A percentile compares a stretch with the other conserved stretches of the same genome.
phyloP scores from a whole-genome alignment of 441 rosid species.

The Eutrema salsugineum region DNA sequence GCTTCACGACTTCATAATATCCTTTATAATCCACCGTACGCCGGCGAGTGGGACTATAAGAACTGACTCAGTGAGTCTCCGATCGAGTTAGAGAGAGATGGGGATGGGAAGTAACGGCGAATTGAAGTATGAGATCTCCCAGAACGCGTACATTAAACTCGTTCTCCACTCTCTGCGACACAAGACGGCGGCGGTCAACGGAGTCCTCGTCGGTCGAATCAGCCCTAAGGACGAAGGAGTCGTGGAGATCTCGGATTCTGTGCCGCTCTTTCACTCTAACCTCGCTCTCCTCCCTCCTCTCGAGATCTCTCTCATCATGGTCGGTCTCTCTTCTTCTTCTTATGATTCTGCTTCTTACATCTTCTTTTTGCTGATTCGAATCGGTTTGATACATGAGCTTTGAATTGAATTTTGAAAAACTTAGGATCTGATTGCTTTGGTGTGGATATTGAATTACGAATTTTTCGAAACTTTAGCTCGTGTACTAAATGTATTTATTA shows the following conservation, averaged over 20 bases:
- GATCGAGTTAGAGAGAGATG: slow-evolving; percentile 29
- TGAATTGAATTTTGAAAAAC: not conserved
- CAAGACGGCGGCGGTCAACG: slow-evolving; percentile 81
- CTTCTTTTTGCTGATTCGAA: not conserved
- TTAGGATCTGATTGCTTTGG: not conserved
- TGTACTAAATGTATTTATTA: not conserved
- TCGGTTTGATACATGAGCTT: not conserved
- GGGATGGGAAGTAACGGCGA: slow-evolving; percentile 40
- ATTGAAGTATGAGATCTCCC: slow-evolving; percentile 67
- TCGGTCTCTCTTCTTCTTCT: slow-evolving; percentile 13
- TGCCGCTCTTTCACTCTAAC: slow-evolving; percentile 89
- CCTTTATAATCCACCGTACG: not conserved
- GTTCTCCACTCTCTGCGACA: slow-evolving; percentile 84
- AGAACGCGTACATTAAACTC: slow-evolving; percentile 83
- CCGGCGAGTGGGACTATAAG: slow-evolving; percentile 9
- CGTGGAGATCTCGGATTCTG: slow-evolving; percentile 78
- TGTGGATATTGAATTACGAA: not conserved
- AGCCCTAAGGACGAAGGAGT: slow-evolving; percentile 41
- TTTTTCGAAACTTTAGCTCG: not conserved
- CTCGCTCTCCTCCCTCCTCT: slow-evolving; percentile 87
- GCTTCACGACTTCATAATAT: not conserved
- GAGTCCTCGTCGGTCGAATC: slow-evolving; percentile 66
- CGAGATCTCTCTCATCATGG: slow-evolving; percentile 95
- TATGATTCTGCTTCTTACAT: not conserved
- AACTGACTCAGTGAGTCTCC: slow-evolving; percentile 16